Base-by-base conservation (phyloP, 2,329 filamentous ascomycete genomes). In the Huntiella bhutanensis region DNA sequence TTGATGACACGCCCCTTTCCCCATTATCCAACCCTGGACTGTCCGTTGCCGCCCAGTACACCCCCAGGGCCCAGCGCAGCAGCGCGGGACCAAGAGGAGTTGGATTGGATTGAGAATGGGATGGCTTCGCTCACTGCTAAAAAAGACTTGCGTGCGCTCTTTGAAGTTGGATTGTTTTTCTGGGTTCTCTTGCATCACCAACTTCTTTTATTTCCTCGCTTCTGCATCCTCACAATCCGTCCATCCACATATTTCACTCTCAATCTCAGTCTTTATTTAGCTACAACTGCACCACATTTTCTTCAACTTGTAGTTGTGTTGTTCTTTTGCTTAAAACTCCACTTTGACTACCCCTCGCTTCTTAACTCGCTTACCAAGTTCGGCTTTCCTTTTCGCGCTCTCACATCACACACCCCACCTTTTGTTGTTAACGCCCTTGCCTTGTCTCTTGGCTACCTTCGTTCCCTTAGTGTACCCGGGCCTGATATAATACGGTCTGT, bases 351-450 rank as follows among this genome's bases (percentile, higher is more conserved):
- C 22, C 22, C 22, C 22, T 28, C 22, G 22, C 22, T 28, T 28
- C 22, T 28, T 28, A 28, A 28, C 22, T 28, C 22, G 22, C 22
- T 28, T 28, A 28, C 22, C 22, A 28, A 28, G 22, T 28, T 10
- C 22, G 22, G 22, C 22, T 32, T 16, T 28, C 22, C 22, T 28
- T 28, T 39, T n/a, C 16, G 12, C 28, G 33, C 10, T 19, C 38
- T 44, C 41, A 33, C 33, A 28, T 45, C 39, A 47, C 39, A 47
- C 48, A 44, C 43, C 32, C 46, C 45, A 35, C 34, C 38, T 50
- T 39, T 41, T 34, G 22, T 28, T 28, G 8, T 28, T 28, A 28
- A 28, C 22, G 22, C 22, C 22, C 22, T 28, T 28, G 22, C 22
- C 22, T 28, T 28, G 22, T 28, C 35, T 38, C 12, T 38, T 38